Evolutionary conservation across 306 rosid genomes (phyloP), one percentile per base, ranked within the genome.

Genomic region (Corylus americana): DNA sequence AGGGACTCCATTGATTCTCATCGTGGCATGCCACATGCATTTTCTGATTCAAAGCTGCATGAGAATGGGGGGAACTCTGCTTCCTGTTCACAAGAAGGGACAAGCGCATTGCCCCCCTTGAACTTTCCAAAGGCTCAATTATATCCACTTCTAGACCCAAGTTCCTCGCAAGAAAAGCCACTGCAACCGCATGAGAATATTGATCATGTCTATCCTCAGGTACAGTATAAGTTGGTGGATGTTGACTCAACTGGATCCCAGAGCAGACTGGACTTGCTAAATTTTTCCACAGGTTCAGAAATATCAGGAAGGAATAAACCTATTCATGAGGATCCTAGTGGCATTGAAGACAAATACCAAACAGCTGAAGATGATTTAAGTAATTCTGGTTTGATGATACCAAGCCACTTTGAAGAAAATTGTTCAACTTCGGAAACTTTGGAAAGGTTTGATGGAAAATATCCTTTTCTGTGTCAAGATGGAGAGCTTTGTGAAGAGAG

Each of bases 11-110:
- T 45, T 72, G 81, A 72, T 76, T 70, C 83, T 76, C 71, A 77
- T 71, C 83, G 27, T 63, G 88, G 89, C 73, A 79, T 92, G 72
- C 67, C 86, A n/a, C 93, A 88, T 87, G 90, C 88, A 0, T 88
- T 82, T 79, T 92, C 97, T 69, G 97, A 92, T 86, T 86, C 97
- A 45, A 88, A 87, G 78, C 81, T 92, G 88, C 81, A 83, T 11
- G 88, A 84, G 72, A 90, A 78, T 78, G 94, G 87, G 84, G 55
- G 78, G 70, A 86, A 73, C 84, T 88, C 89, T 87, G 88, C 72
- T 48, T 77, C 51, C 87, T 70, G 84, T 86, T 87, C 90, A 2
- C 93, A 81, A 80, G 91, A 90, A 73, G 88, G 87, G 82, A 47
- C 78, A 47, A 68, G 71, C 81, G 86, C 75, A 4, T 86, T 81